A percentile compares a stretch with the other conserved stretches of the same genome.
These are phyloP conservation scores for Aegilops tauschii DNA, from an alignment of 176 grass and related monocot species.

Conservation along the genomic window DNA sequence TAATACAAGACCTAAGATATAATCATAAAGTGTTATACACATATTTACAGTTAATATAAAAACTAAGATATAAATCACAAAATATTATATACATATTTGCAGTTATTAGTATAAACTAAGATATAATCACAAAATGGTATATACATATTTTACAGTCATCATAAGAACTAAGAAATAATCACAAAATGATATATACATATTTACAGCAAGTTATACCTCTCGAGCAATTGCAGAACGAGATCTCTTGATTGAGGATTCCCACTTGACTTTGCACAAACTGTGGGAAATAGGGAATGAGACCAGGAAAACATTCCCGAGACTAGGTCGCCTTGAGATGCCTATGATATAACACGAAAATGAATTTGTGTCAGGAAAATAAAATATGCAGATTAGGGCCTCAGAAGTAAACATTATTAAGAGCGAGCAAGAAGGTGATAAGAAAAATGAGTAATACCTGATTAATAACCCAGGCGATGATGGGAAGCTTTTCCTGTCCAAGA, in stretches of 20 bases:
- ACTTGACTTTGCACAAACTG: slow-evolving; percentile 66
- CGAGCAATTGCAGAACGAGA: slow-evolving; percentile 83
- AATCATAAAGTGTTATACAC: background rate
- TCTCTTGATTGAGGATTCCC: slow-evolving; percentile 85
- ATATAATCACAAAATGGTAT: background rate
- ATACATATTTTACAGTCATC: background rate
- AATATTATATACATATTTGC: background rate
- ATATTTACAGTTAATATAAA: background rate
- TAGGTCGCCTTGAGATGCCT: slow-evolving; percentile 89
- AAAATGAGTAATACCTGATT: slow-evolving; percentile 54
- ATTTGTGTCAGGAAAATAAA: background rate
- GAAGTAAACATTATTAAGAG: background rate
- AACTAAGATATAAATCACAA: slow-evolving; percentile 8
- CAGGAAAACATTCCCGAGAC: slow-evolving; percentile 80
- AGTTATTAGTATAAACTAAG: background rate
- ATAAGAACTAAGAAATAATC: background rate
- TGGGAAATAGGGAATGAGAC: slow-evolving; percentile 80
- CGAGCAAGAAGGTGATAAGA: background rate
- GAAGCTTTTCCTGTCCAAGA: slow-evolving; percentile 84
- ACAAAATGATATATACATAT: background rate
- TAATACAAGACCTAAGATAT: background rate
- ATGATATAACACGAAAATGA: background rate
- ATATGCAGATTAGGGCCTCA: background rate
- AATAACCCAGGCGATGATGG: slow-evolving; percentile 78
- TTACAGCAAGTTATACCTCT: slow-evolving; percentile 56